phyloP scores from a whole-genome alignment of 179 eudicot genomes.

The Silene coronaria region DNA sequence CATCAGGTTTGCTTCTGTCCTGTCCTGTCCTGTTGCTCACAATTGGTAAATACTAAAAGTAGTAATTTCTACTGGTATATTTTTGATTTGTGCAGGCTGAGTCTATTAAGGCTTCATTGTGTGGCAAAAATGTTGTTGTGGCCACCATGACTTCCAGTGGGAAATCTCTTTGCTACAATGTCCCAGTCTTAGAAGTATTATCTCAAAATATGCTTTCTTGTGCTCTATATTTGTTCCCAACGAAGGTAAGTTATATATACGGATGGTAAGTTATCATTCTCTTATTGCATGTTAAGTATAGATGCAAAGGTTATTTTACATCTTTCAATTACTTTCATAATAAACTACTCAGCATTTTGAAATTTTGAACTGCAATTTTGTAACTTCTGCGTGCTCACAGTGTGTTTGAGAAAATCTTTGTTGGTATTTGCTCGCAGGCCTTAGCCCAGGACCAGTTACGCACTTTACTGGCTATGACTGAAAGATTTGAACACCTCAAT shows the following conservation, averaged over 20 bases:
- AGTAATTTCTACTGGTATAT: not conserved
- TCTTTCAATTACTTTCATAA: not conserved
- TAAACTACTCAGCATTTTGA: not conserved
- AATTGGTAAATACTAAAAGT: not conserved
- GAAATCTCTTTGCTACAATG: conserved; percentile 95
- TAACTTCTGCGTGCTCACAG: not conserved
- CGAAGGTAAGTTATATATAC: conserved; percentile 51
- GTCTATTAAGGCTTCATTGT: conserved; percentile 75
- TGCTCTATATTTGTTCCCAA: conserved; percentile 90
- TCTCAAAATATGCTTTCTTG: conserved; percentile 60
- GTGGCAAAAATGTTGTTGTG: conserved; percentile 74
- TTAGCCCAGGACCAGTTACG: conserved; percentile 96
- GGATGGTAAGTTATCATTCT: not conserved
- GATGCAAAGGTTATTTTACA: not conserved
- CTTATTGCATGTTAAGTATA: not conserved
- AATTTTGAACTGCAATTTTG: not conserved
- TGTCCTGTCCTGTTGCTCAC: not conserved
- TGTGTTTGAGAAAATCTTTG: conserved; percentile 12
- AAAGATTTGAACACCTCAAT: conserved; percentile 42
- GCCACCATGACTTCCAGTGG: conserved; percentile 98
- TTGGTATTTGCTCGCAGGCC: conserved; percentile 46
- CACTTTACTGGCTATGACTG: conserved; percentile 54
- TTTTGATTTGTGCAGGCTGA: conserved; percentile 46
- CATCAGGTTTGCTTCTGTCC: conserved; percentile 58
- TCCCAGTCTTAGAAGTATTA: conserved; percentile 81